A percentile compares a stretch with the other conserved stretches of the same genome.
phyloP scores from a whole-genome alignment of 2,329 filamentous ascomycete species.

The Beauveria sp. region DNA sequence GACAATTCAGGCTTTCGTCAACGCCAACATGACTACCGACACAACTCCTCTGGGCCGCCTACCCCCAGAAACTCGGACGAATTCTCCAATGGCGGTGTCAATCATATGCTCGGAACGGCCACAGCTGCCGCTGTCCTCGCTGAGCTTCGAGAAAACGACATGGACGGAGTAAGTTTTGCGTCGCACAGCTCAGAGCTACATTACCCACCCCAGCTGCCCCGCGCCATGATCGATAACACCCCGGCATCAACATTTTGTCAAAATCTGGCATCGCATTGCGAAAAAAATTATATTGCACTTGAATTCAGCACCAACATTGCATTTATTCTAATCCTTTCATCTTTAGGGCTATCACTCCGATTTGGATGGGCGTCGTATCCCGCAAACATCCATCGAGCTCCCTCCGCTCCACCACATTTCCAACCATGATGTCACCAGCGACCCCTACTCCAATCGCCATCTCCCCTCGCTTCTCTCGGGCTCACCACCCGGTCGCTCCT shows the following conservation, averaged over 20 bases:
- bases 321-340: conserved; percentile 7
- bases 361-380: conserved; percentile 55
- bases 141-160: conserved; percentile 75
- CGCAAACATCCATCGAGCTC: conserved; percentile 63
- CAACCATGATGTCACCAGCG: conserved; percentile 60
- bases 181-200: not conserved
- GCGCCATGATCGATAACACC: conserved; percentile 20
- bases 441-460: conserved; percentile 58
- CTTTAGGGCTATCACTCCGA: conserved; percentile 62
- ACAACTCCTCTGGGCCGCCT: conserved; percentile 58
- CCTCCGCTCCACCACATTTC: conserved; percentile 54
- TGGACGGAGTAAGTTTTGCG: conserved; percentile 56
- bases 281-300: not conserved
- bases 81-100: conserved; percentile 39
- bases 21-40: conserved; percentile 59
- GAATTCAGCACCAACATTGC: not conserved
- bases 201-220: conserved; percentile 15
- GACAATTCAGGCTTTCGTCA: conserved; percentile 40
- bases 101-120: conserved; percentile 50
- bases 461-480: conserved; percentile 75
- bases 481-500: conserved; percentile 80
- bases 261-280: not conserved
- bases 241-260: not conserved
- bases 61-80: conserved; percentile 66
- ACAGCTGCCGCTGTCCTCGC: conserved; percentile 78